Evolutionary conservation across 2,329 filamentous ascomycete species (phyloP).

Genomic region (Parastagonospora nodorum): DNA sequence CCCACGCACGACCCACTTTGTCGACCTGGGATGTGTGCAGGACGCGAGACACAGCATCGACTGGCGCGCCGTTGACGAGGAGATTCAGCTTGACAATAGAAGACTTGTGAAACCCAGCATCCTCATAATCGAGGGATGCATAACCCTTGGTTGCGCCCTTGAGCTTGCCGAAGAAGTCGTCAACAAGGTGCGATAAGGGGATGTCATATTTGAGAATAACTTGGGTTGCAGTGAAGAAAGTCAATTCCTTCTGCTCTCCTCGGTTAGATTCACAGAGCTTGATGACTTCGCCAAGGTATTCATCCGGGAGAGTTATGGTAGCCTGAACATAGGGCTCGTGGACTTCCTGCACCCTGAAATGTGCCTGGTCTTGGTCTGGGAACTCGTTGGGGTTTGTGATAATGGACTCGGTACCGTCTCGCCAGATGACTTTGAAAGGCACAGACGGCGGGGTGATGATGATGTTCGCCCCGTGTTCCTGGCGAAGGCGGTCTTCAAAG

Average conservation of each 20-base stretch:
- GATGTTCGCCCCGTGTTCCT: constrained; percentile 92
- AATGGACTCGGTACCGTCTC: constrained; percentile 75
- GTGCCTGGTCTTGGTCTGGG: constrained; percentile 70
- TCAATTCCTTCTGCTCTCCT: constrained; percentile 83
- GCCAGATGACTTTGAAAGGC: constrained; percentile 83
- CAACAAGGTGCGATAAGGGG: constrained; percentile 86
- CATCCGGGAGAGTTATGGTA: constrained; percentile 89
- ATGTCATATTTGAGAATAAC: constrained; percentile 94
- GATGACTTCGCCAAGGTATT: constrained; percentile 92
- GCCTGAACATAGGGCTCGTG: constrained; percentile 78
- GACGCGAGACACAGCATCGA: constrained; percentile 92
- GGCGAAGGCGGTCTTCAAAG: constrained; percentile 90
- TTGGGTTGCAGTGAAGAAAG: constrained; percentile 89
- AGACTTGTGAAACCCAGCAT: constrained; percentile 82
- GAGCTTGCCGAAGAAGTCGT: constrained; percentile 96
- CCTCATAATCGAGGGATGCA: constrained; percentile 94
- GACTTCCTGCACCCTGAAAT: constrained; percentile 61
- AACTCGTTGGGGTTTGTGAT: constrained; percentile 89
- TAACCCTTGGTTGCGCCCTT: constrained; percentile 95
- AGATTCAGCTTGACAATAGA: constrained; percentile 88
- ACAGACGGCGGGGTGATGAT: constrained; percentile 97
- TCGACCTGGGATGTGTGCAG: constrained; percentile 83
- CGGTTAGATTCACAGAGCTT: constrained; percentile 91
- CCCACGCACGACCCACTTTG: constrained; percentile 83
- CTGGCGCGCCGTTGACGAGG: constrained; percentile 88